A percentile compares a stretch with the other conserved stretches of the same genome.
These are phyloP conservation scores for Pseudogymnoascus sp. DNA, from an alignment of 2,329 filamentous ascomycete genomes.

Conservation along the genomic window DNA sequence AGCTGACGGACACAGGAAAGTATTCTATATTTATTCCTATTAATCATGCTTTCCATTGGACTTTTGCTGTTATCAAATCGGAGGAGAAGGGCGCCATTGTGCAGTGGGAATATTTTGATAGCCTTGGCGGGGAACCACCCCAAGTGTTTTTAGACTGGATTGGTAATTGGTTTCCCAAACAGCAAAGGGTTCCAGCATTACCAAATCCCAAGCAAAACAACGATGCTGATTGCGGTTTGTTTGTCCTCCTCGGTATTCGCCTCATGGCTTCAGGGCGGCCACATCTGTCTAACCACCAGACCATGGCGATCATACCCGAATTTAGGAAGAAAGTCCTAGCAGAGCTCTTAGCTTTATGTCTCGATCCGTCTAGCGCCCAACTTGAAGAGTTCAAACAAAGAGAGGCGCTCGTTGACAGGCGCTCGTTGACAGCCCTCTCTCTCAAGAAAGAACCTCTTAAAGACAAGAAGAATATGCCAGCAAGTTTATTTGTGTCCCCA, in stretches of 20 bases:
- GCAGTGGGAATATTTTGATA: conserved; percentile 14
- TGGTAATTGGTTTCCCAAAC: neutral
- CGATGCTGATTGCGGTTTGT: conserved; percentile 14
- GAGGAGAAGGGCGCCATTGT: conserved; percentile 10
- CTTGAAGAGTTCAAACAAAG: conserved; percentile 12
- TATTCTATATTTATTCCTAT: conserved; percentile 16
- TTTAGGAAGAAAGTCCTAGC: conserved; percentile 17
- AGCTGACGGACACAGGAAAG: conserved; percentile 13
- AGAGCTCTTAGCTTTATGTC: conserved; percentile 15
- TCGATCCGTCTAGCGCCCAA: conserved; percentile 14
- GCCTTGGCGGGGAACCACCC: conserved; percentile 12
- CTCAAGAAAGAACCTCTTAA: neutral
- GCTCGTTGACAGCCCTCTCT: neutral
- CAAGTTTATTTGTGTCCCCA: conserved; percentile 6
- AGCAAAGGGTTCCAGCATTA: neutral
- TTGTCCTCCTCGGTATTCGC: conserved; percentile 16
- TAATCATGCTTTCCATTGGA: conserved; percentile 12
- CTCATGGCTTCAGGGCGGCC: conserved; percentile 12
- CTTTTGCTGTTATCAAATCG: conserved; percentile 15
- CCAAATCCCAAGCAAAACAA: conserved; percentile 13
- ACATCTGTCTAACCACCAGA: conserved; percentile 10
- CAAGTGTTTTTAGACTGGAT: conserved; percentile 12
- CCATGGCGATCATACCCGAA: conserved; percentile 13
- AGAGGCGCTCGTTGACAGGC: conserved; percentile 7
- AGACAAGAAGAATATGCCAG: neutral